A percentile compares a stretch with the other conserved stretches of the same genome.
phyloP scores from a whole-genome alignment of 108 stramenopile genomes.

The Cyclostephanos tholiformis region DNA sequence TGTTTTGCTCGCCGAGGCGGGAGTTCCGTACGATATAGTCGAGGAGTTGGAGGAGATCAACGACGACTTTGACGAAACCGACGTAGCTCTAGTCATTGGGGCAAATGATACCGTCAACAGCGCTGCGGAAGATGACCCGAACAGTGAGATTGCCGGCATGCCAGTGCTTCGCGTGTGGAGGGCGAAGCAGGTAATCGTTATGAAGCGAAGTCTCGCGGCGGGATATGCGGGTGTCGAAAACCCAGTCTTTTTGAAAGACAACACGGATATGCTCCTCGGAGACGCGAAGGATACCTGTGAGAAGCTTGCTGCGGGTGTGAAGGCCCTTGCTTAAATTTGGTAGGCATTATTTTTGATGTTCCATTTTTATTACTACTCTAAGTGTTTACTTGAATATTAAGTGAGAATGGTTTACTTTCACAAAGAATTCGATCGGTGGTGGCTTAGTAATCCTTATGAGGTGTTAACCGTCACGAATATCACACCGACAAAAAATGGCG shows the following conservation, averaged over 20 bases:
- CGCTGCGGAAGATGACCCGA: conserved; percentile 98
- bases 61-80: conserved; percentile 92
- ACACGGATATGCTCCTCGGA: conserved; percentile 97
- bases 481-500: no score
- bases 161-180: conserved; percentile 98
- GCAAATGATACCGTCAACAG: conserved; percentile 99
- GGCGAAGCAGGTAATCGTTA: conserved; percentile 97
- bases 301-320: conserved; percentile 82
- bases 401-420: no score
- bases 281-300: conserved; percentile 96
- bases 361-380: no score
- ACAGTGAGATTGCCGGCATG: conserved; percentile 95
- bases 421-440: no score
- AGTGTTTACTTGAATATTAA: no score
- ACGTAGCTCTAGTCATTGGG: conserved; percentile 95
- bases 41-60: conserved; percentile 99
- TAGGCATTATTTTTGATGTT: background rate
- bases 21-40: conserved; percentile 99
- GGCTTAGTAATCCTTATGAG: no score
- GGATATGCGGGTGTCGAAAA: conserved; percentile 99
- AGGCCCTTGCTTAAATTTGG: conserved; percentile 41
- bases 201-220: conserved; percentile 97
- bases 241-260: conserved; percentile 97
- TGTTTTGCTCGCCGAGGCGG: conserved; percentile 98
- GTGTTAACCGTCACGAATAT: no score